Conservation (phyloP, 352 stramenopile genomes). For the Phytophthora sp. region DNA sequence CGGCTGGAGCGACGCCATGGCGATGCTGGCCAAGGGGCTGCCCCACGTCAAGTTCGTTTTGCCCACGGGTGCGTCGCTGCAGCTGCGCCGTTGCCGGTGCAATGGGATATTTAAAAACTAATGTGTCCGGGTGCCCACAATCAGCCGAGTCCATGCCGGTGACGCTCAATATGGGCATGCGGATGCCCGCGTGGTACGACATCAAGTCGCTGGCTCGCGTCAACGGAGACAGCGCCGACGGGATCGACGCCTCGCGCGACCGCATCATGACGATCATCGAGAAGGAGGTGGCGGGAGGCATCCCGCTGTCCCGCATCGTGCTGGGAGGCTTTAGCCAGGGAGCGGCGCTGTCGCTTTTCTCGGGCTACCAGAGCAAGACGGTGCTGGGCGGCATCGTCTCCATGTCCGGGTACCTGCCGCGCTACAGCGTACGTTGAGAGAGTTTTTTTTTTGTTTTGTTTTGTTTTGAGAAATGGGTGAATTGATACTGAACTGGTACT, state of each 20-base stretch:
- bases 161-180: conserved; percentile 95
- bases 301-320: conserved; percentile 91
- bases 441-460: conserved; percentile 3
- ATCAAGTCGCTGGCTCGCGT: conserved; percentile 91
- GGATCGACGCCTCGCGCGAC: conserved; percentile 87
- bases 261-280: conserved; percentile 85
- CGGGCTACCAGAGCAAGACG: conserved; percentile 67
- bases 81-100: too few relatives aligned
- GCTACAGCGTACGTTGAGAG: conserved; percentile 34
- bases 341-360: conserved; percentile 89
- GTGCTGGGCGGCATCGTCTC: conserved; percentile 69
- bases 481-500: too few relatives aligned
- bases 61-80: conserved; percentile 76
- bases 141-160: conserved; percentile 90
- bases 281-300: conserved; percentile 65
- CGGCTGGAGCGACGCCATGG: conserved; percentile 80
- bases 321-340: conserved; percentile 95
- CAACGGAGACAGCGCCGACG: conserved; percentile 85
- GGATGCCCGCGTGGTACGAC: conserved; percentile 96
- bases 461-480: background rate
- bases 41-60: conserved; percentile 83
- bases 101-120: too few relatives aligned
- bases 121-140: too few relatives aligned
- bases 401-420: conserved; percentile 81
- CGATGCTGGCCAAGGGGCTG: conserved; percentile 52